Base-by-base conservation (phyloP, 2,329 filamentous ascomycete species). In the Beauveria scarabaeidicola region DNA sequence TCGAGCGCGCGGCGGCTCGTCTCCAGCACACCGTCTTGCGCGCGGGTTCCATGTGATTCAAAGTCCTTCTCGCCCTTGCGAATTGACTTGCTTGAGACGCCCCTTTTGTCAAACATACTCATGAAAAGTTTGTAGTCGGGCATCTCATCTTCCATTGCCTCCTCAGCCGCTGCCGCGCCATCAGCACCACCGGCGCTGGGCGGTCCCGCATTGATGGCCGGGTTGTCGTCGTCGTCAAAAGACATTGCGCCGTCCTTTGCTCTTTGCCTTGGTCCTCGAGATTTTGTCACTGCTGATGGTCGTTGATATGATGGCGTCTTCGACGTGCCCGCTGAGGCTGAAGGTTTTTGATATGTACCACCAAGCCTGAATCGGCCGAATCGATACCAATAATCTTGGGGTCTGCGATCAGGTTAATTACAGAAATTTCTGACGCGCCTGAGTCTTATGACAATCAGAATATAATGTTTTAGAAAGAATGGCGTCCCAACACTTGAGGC, bases 11-110 rank as follows among this genome's bases (percentile, higher is more conserved):
- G 80, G 58, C 93, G 86, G 63, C 91, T 96, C 51, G 89, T 83
- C 68, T 91, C 88, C 55, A 99, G 85, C 9, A 87, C 83, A 60
- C 82, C 81, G 64, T 87, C 85, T 73, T 99, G 94, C 36, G 89
- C 84, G 36, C 84, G 82, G 2, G 94, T 97, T 52, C 90, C 89
- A 74, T 97, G 91, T 29, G 89, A 87, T 75, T 97, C 94, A 72
- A 97, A 99, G 75, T 99, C 94, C 73, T 99, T 99, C 72, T 96
- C 91, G 62, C 94, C 94, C 64, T 91, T 90, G 65, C 93, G 91
- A 40, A 96, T 91, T 11, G 92, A 81, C 66, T 85, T 84, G 54
- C 78, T 73, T 9, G 80, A 80, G 47, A 79, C 73, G 51, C 77
- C 74, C 57, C 76, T 74, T 68, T 82, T 81, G 62, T 75, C 71